Base-by-base conservation (phyloP, 2,329 filamentous ascomycete genomes). In the Colletotrichum incanum region DNA sequence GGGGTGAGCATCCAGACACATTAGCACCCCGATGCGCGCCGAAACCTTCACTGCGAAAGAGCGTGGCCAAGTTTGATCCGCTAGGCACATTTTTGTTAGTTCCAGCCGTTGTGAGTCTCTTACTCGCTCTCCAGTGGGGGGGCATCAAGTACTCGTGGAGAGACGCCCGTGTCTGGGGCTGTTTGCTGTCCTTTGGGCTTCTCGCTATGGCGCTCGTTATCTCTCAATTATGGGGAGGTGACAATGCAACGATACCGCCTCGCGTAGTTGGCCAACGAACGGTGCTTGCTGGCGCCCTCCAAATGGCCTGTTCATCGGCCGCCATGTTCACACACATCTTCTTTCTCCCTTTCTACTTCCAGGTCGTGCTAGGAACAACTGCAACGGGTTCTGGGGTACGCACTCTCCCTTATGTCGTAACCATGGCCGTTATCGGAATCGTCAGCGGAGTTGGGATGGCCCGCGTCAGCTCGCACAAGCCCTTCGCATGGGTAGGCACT, bases 341-440 rank as follows among this genome's bases (percentile, higher is more conserved):
- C 66, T 80, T 77, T 56, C 55, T 59, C 1, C 55, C 55, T 7
- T 39, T 59, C 55, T 59, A 43, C 31, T 59, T 59, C 39, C 55
- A 59, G 31, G 18, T 43, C 2, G 28, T 59, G 65, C 83, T 87
- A 73, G 86, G 85, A 65, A 85, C 85, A 72, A 82, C 78, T n/a
- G 85, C 88, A 56, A 85, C 87, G 47, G 78, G 87, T 66, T 86
- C 87, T 8, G 88, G 88, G 63, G 85, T 89, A 76, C 87, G 87
- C 75, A 37, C 39, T 2, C 39, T 59, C 31, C 28, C 31, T 2
- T 43, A 39, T 7, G 31, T 59, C 31, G n/a, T n/a, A 3, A 23
- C n/a, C 18, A 59, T 43, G 20, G 55, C 39, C 2, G 18, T 41
- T 1, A 12, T 12, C 5, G 55, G 31, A 12, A 41, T 59, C 7